phyloP scores from a whole-genome alignment of 208 protist genomes.

The Crithidia brevicula region DNA sequence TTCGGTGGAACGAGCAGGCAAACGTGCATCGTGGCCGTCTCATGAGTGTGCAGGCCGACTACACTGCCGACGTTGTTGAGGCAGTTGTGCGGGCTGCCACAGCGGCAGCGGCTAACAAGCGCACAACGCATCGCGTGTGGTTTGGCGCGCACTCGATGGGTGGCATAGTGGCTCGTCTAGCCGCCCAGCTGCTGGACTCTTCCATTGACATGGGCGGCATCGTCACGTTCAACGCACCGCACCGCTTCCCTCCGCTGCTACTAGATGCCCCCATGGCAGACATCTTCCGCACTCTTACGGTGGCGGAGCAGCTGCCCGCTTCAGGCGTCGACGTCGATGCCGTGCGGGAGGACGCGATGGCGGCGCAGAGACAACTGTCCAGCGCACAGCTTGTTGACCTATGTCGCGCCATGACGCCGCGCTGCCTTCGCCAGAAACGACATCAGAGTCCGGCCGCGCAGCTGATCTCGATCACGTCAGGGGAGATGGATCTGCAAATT shows the following conservation, averaged over 20 bases:
- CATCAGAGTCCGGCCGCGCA: neutral
- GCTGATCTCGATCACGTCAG: slow-evolving; percentile 48
- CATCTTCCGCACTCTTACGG: slow-evolving; percentile 35
- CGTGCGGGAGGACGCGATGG: neutral
- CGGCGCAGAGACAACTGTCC: neutral
- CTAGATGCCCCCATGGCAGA: slow-evolving; percentile 46
- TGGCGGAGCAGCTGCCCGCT: neutral
- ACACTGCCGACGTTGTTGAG: slow-evolving; percentile 42
- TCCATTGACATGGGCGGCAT: slow-evolving; percentile 32
- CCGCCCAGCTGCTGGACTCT: slow-evolving; percentile 21
- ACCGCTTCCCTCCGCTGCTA: slow-evolving; percentile 49
- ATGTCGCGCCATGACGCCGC: neutral
- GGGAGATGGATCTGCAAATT: slow-evolving; percentile 50
- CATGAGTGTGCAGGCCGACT: slow-evolving; percentile 47
- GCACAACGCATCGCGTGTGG: slow-evolving; percentile 35
- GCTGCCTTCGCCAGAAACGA: slow-evolving; percentile 3
- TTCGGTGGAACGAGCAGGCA: slow-evolving; percentile 50
- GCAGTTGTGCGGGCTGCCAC: slow-evolving; percentile 10
- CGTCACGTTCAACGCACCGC: slow-evolving; percentile 56
- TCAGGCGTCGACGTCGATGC: neutral
- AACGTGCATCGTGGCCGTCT: slow-evolving; percentile 60
- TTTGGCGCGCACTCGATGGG: slow-evolving; percentile 70
- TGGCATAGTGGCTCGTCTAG: slow-evolving; percentile 49
- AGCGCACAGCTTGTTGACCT: neutral
- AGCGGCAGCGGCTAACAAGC: neutral